A percentile compares a stretch with the other conserved stretches of the same genome.
Conservation (phyloP, 2,329 filamentous ascomycete species). For the Venturia asperata region DNA sequence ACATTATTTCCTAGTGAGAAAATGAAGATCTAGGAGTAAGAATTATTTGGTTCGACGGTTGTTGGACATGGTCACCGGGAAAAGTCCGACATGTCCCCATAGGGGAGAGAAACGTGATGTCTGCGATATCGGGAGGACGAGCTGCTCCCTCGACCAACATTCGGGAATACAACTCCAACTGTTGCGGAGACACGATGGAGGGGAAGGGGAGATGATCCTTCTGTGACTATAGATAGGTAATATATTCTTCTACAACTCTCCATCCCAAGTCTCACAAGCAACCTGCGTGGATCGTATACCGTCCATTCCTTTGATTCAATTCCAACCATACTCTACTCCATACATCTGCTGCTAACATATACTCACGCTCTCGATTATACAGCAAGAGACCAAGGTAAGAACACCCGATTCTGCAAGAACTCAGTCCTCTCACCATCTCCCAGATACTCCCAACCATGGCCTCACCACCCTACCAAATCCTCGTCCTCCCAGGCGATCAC, state of each 20-base stretch:
- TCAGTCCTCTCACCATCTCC: background rate
- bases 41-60: background rate
- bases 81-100: background rate
- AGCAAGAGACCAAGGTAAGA: background rate
- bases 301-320: no score
- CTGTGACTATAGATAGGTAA: background rate
- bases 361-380: background rate
- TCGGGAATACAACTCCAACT: background rate
- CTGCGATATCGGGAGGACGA: background rate
- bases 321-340: background rate
- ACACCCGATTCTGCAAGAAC: background rate
- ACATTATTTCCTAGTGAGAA: background rate
- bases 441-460: background rate
- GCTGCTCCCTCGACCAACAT: background rate
- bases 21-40: background rate
- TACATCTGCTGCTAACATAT: background rate
- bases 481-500: constrained; percentile 43
- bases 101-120: background rate
- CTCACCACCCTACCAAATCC: constrained; percentile 27
- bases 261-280: background rate
- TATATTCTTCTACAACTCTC: background rate
- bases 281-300: background rate
- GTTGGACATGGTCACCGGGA: background rate
- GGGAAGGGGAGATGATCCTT: background rate
- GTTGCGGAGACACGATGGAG: background rate